These are phyloP conservation scores for Chalara sp. DNA, from an alignment of 2,329 filamentous ascomycete genomes.

Conservation along the genomic window DNA sequence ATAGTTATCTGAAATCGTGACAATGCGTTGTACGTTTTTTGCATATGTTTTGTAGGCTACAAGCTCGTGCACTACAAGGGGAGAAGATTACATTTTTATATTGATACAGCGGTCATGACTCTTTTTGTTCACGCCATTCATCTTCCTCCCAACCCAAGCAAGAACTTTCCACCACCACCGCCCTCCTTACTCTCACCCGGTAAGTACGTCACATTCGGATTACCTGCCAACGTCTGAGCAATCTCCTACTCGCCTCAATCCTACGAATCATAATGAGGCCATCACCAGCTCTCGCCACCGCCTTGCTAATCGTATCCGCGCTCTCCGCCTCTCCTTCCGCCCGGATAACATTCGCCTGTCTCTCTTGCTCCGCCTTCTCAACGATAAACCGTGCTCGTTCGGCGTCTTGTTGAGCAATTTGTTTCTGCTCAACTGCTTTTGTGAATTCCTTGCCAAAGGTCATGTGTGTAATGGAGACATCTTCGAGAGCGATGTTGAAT, in stretches of 20 bases:
- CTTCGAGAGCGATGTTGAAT: slow-evolving; percentile 98
- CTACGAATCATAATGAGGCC: slow-evolving; percentile 92
- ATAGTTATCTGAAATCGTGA: too few relatives aligned
- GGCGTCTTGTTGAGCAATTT: slow-evolving; percentile 98
- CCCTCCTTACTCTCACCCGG: slow-evolving; percentile 64
- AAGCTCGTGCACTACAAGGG: neutral
- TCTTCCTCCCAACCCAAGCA: slow-evolving; percentile 53
- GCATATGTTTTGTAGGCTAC: too few relatives aligned
- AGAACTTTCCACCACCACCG: slow-evolving; percentile 47
- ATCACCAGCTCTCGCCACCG: slow-evolving; percentile 87
- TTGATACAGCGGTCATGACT: slow-evolving; percentile 6
- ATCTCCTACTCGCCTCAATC: slow-evolving; percentile 98
- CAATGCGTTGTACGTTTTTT: too few relatives aligned
- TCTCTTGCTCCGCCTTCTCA: slow-evolving; percentile 96
- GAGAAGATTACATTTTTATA: slow-evolving; percentile 7
- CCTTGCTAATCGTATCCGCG: slow-evolving; percentile 90
- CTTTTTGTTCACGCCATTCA: neutral
- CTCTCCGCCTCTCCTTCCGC: slow-evolving; percentile 97
- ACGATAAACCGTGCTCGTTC: slow-evolving; percentile 97
- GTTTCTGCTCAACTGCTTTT: slow-evolving; percentile 98
- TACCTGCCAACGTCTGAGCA: slow-evolving; percentile 77
- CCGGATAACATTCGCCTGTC: slow-evolving; percentile 96
- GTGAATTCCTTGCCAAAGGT: slow-evolving; percentile 99
- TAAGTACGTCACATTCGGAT: slow-evolving; percentile 94
- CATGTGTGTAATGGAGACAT: slow-evolving; percentile 99